Percentiles rank a stretch among this genome's conserved stretches.
Conservation (phyloP, 139 green algal species). For the Zygnema cylindricum region DNA sequence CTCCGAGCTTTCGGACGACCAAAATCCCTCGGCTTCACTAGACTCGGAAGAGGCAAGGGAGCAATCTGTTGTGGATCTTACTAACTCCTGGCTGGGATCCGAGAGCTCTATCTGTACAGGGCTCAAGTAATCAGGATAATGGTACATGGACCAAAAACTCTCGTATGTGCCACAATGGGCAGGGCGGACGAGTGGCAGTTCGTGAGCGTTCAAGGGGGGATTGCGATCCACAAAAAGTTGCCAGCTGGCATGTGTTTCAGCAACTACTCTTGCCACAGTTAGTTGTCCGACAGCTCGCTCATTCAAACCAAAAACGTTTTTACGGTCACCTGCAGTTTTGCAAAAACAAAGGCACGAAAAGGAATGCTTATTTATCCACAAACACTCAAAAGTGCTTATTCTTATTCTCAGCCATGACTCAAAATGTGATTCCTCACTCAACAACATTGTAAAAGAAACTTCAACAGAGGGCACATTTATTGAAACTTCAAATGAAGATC, state of each 20-base stretch:
- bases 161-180: background rate
- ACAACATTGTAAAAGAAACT: no score
- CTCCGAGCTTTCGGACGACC: background rate
- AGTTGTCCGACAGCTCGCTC: slow-evolving; percentile 2
- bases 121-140: background rate
- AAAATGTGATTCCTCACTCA: no score
- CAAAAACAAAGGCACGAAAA: background rate
- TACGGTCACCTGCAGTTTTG: slow-evolving; percentile 4
- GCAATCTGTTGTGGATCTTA: background rate
- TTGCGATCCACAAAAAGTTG: background rate
- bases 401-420: no score
- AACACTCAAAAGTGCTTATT: no score
- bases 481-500: no score
- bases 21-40: background rate
- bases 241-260: slow-evolving; percentile 32
- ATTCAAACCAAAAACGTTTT: slow-evolving; percentile 32
- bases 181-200: background rate
- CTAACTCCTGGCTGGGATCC: background rate
- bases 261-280: background rate
- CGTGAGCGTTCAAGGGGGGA: background rate
- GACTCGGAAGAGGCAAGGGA: background rate
- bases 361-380: no score
- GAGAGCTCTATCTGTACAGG: background rate
- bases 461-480: no score
- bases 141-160: background rate